These are phyloP conservation scores for Termitomyces sp. DNA, from an alignment of 768 basidiomycete genomes.

Conservation along the genomic window DNA sequence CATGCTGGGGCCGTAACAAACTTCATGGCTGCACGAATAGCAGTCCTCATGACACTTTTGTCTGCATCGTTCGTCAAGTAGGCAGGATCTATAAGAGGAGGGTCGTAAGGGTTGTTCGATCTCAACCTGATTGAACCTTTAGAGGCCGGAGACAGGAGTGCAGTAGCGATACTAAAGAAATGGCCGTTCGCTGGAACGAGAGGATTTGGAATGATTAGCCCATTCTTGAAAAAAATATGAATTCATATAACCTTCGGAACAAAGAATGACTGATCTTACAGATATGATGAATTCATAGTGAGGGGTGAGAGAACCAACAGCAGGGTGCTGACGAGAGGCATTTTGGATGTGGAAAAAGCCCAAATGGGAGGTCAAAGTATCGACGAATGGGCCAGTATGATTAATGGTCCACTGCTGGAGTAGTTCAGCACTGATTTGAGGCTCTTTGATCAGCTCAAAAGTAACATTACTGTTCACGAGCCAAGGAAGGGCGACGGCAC, in stretches of 20 bases:
- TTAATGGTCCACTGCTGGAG: constrained; percentile 17
- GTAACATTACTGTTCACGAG: constrained; percentile 10
- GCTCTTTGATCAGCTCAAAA: constrained; percentile 11
- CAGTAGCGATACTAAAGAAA: constrained; percentile 14
- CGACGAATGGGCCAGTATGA: constrained; percentile 20
- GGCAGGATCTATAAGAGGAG: constrained; percentile 39
- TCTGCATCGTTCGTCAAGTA: constrained; percentile 24
- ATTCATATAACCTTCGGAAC: not conserved
- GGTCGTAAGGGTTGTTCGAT: constrained; percentile 32
- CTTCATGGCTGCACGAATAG: constrained; percentile 9
- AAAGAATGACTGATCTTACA: constrained; percentile 16
- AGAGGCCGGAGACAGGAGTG: constrained; percentile 20
- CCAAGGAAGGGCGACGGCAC: constrained; percentile 8
- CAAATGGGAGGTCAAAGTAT: constrained; percentile 15
- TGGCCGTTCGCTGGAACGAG: constrained; percentile 13
- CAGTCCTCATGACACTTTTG: constrained; percentile 13
- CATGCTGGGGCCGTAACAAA: constrained; percentile 13
- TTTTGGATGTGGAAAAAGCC: constrained; percentile 23
- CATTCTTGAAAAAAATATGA: constrained; percentile 10
- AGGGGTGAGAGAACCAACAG: constrained; percentile 21
- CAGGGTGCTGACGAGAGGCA: constrained; percentile 17
- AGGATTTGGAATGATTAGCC: constrained; percentile 11
- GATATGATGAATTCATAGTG: constrained; percentile 21
- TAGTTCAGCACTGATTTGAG: constrained; percentile 4
- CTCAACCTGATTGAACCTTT: constrained; percentile 25